Evolutionary conservation across 2,329 filamentous ascomycete genomes (phyloP).

Genomic region (Fusarium bactridioides): DNA sequence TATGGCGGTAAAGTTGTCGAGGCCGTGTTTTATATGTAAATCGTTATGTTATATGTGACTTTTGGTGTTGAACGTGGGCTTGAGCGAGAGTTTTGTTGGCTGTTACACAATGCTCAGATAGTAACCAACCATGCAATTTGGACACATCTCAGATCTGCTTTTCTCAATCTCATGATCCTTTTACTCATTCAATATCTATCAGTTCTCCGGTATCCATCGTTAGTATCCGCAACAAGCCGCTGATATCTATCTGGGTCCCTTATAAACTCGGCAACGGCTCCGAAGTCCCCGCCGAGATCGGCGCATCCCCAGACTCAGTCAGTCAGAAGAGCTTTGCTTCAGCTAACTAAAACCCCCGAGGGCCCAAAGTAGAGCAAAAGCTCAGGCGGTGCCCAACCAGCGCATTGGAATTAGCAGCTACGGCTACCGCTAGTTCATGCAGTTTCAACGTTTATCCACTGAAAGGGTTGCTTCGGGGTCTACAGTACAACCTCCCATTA

Average conservation of each 20-base stretch:
- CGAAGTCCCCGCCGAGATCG: constrained; percentile 27
- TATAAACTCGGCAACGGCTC: constrained; percentile 13
- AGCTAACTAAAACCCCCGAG: neutral
- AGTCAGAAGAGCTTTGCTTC: neutral
- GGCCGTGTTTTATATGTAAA: neutral
- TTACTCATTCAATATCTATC: neutral
- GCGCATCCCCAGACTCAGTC: constrained; percentile 1
- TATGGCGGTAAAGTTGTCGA: neutral
- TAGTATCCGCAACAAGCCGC: constrained; percentile 22
- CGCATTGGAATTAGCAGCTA: constrained; percentile 19
- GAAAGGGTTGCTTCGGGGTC: constrained; percentile 10
- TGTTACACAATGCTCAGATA: neutral
- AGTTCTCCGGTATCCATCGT: neutral
- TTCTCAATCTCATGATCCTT: neutral
- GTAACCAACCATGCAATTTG: neutral
- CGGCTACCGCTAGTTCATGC: neutral
- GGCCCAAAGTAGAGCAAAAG: neutral
- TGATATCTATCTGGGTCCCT: neutral
- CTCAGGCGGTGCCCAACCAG: constrained; percentile 18
- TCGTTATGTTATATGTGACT: neutral
- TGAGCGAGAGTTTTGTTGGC: neutral
- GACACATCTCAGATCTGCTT: neutral
- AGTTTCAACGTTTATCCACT: constrained; percentile 6
- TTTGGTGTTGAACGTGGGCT: neutral
- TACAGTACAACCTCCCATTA: neutral